These are phyloP conservation scores for Clavariopsis aquatica DNA, from an alignment of 495 filamentous ascomycete genomes.

Conservation along the genomic window DNA sequence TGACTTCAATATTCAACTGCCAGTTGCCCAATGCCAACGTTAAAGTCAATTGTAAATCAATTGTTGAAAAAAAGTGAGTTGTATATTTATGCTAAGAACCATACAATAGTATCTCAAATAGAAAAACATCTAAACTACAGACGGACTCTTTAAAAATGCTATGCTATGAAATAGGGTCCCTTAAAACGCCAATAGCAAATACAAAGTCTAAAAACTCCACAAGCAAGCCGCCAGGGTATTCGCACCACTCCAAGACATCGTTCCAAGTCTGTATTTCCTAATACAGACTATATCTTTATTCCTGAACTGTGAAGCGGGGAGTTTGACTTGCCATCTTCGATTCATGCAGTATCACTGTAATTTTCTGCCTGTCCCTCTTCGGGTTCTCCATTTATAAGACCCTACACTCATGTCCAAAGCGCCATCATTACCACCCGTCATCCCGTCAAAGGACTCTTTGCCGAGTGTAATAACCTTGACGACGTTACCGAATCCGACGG, in stretches of 20 bases:
- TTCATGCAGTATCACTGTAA: neutral
- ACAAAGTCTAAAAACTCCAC: neutral
- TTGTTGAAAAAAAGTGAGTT: no score
- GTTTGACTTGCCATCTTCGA: no score
- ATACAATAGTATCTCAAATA: no score
- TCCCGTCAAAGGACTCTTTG: slow-evolving; percentile 59
- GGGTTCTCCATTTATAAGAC: slow-evolving; percentile 2
- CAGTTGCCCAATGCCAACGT: no score
- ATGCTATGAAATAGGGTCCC: neutral
- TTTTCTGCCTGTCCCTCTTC: neutral
- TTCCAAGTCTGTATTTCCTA: neutral
- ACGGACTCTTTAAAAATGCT: no score
- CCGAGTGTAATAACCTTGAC: slow-evolving; percentile 66
- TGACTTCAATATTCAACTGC: no score
- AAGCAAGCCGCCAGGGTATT: neutral
- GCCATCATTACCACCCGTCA: slow-evolving; percentile 15
- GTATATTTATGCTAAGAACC: no score
- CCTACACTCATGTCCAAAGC: slow-evolving; percentile 14
- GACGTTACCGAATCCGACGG: slow-evolving; percentile 65
- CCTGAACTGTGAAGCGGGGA: no score
- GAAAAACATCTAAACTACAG: no score
- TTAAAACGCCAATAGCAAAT: neutral
- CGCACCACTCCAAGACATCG: neutral
- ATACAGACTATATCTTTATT: no score
- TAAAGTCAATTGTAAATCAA: no score